Percentiles rank a stretch among this genome's conserved stretches.
These are phyloP conservation scores for Podochytrium sp. DNA, from an alignment of 192 early-diverging fungal species.

Conservation along the genomic window DNA sequence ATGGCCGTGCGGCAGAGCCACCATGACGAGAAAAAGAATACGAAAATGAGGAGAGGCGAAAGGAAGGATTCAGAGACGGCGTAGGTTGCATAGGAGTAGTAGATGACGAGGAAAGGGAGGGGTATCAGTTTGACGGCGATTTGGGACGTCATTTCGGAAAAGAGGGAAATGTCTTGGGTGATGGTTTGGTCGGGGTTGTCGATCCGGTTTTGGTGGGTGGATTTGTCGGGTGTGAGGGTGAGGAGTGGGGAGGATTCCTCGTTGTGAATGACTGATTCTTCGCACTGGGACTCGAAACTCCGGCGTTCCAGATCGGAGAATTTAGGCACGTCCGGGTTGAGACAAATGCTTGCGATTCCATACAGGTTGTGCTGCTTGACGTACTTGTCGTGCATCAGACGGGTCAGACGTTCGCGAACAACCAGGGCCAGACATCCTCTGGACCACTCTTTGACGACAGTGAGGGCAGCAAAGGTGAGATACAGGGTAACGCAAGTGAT, in stretches of 20 bases:
- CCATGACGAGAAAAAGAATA: slow-evolving; percentile 77
- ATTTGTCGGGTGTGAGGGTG: too few relatives aligned
- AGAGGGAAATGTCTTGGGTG: slow-evolving; percentile 86
- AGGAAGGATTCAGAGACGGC: slow-evolving; percentile 60
- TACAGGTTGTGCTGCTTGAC: slow-evolving; percentile 74
- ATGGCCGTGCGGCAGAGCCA: slow-evolving; percentile 67
- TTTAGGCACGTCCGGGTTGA: background rate
- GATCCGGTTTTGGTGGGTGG: background rate
- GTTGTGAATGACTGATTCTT: background rate
- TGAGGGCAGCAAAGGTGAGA: slow-evolving; percentile 11
- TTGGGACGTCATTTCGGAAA: slow-evolving; percentile 62
- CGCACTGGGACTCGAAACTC: background rate
- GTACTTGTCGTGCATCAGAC: slow-evolving; percentile 62
- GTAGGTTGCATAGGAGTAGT: slow-evolving; percentile 80
- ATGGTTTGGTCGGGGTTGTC: slow-evolving; percentile 79
- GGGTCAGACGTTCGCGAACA: slow-evolving; percentile 64
- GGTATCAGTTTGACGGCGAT: slow-evolving; percentile 69
- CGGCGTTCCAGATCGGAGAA: background rate
- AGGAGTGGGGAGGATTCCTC: background rate
- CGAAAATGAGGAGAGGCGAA: slow-evolving; percentile 73
- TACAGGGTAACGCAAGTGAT: slow-evolving; percentile 26
- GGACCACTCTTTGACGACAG: slow-evolving; percentile 62
- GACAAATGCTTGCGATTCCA: slow-evolving; percentile 21
- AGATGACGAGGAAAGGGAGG: slow-evolving; percentile 73
- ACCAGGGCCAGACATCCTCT: slow-evolving; percentile 67